Percentiles rank a stretch among this genome's conserved stretches.
phyloP scores from a whole-genome alignment of 352 stramenopile species.

The Phytopythium ostracodes region DNA sequence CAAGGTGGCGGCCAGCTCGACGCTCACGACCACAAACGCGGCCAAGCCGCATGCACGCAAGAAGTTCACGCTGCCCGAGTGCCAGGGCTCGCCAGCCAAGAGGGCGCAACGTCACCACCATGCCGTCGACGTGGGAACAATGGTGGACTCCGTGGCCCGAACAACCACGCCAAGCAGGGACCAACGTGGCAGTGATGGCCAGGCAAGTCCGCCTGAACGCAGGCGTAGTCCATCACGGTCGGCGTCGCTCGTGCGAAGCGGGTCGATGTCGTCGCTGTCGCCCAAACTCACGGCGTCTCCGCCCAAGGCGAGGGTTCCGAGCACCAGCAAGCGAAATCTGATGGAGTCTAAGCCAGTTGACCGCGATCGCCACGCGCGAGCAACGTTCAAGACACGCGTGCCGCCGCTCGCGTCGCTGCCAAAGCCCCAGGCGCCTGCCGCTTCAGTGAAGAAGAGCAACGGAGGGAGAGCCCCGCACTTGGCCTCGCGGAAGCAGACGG shows the following conservation, averaged over 20 bases:
- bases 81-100: constrained; percentile 27
- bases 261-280: background rate
- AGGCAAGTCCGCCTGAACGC: background rate
- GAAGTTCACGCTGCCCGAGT: constrained; percentile 35
- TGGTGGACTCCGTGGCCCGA: background rate
- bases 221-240: constrained; percentile 14
- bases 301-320: background rate
- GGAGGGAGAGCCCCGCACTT: background rate
- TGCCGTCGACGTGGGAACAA: background rate
- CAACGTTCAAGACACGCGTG: constrained; percentile 8
- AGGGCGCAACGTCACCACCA: constrained; percentile 2
- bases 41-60: constrained; percentile 37
- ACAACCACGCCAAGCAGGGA: background rate
- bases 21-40: background rate
- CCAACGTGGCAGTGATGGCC: background rate
- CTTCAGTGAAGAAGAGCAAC: background rate
- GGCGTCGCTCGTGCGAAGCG: constrained; percentile 7
- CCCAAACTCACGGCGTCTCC: background rate
- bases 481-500: background rate
- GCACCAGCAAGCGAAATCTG: background rate
- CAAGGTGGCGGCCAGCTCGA: constrained; percentile 24
- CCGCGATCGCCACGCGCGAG: background rate
- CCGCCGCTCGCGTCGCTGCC: constrained; percentile 15
- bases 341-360: background rate
- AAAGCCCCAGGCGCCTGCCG: background rate